Evolutionary conservation across 345 rosid genomes (phyloP).

Genomic region (Pelargonium nanum): DNA sequence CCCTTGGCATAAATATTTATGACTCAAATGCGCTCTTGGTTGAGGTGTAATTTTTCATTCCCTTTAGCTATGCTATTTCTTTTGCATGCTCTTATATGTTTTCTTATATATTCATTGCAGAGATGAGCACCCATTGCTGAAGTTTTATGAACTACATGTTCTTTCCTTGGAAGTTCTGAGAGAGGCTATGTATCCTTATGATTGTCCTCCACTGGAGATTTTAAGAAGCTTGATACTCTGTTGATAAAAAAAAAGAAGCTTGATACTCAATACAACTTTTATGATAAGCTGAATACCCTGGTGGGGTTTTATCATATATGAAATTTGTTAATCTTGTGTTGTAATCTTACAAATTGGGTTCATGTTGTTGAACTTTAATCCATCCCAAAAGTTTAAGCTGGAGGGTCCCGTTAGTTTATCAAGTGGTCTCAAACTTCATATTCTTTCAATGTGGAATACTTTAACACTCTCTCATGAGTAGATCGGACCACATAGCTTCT

Average conservation of each 20-base stretch:
- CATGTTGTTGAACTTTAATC: no score
- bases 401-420: no score
- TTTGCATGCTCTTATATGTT: slow-evolving; percentile 9
- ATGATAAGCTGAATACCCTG: neutral
- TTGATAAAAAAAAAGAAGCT: no score
- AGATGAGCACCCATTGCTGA: slow-evolving; percentile 28
- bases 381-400: no score
- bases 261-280: slow-evolving; percentile 2
- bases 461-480: no score
- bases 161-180: slow-evolving; percentile 60
- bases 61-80: slow-evolving; percentile 4
- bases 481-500: no score
- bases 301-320: neutral
- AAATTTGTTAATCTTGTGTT: slow-evolving; percentile 3
- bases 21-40: no score
- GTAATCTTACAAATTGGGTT: neutral
- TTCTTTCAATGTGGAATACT: no score
- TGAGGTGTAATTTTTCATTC: neutral
- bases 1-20: no score
- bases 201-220: neutral
- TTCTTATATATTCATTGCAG: slow-evolving; percentile 34
- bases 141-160: slow-evolving; percentile 45
- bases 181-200: slow-evolving; percentile 81
- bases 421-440: no score
- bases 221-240: neutral